Evolutionary conservation across 768 basidiomycete species (phyloP).

Genomic region (Russula brevipes): DNA sequence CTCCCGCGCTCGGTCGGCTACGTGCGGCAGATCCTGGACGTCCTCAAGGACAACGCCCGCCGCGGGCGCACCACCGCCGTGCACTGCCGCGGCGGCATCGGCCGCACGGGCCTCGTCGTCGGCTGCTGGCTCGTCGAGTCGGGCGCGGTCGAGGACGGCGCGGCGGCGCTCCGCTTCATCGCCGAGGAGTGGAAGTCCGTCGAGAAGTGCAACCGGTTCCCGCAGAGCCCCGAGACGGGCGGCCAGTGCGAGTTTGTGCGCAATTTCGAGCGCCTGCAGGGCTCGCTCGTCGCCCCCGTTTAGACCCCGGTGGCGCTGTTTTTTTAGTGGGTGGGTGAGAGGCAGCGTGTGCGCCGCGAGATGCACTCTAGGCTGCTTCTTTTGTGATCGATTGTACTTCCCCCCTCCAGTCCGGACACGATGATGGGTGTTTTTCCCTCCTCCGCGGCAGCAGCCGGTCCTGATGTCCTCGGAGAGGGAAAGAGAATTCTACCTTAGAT

Average conservation of each 20-base stretch:
- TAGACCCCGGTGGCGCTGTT: background rate
- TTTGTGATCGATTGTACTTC: background rate
- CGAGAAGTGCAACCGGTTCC: constrained; percentile 71
- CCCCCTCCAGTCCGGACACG: background rate
- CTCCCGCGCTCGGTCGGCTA: constrained; percentile 55
- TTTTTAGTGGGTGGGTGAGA: too few species aligned
- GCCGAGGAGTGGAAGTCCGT: constrained; percentile 68
- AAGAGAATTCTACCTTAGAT: background rate
- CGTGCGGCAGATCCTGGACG: constrained; percentile 54
- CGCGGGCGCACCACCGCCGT: constrained; percentile 63
- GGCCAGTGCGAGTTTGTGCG: constrained; percentile 72
- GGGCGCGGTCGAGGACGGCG: constrained; percentile 54
- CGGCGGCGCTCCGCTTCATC: constrained; percentile 59
- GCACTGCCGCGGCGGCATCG: constrained; percentile 77
- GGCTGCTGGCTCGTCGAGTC: constrained; percentile 77
- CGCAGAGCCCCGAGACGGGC: constrained; percentile 75
- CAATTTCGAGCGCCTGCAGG: constrained; percentile 38
- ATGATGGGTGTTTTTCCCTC: background rate
- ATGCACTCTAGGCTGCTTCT: background rate
- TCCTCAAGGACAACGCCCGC: constrained; percentile 53
- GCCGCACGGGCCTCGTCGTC: constrained; percentile 55
- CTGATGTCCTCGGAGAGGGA: constrained; percentile 5
- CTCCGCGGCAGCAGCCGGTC: constrained; percentile 2
- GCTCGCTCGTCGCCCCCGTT: background rate
- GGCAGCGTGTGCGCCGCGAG: background rate